Conservation (phyloP, 768 basidiomycete genomes). For the Rhodotorula diobovata region DNA sequence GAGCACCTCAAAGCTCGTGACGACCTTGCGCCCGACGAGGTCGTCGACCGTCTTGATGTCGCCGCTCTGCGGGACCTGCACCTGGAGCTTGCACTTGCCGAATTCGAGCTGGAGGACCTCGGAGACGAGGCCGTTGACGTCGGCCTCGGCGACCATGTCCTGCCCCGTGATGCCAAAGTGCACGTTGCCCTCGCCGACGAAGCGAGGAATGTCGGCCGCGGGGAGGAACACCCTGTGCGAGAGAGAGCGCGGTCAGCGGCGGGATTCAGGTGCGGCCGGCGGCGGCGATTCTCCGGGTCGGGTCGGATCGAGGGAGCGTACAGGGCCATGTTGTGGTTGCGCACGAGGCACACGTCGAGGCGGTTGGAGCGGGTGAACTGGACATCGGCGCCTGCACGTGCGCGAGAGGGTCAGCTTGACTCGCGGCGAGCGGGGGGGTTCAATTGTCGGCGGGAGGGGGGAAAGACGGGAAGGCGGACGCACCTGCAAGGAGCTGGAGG, state of each 20-base stretch:
- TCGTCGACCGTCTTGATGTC: conserved; percentile 67
- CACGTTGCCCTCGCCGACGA: conserved; percentile 95
- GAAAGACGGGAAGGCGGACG: background rate
- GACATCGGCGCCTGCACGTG: conserved; percentile 75
- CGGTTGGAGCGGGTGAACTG: conserved; percentile 82
- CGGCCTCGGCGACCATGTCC: conserved; percentile 88
- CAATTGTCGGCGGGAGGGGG: background rate
- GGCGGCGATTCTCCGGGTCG: too few relatives aligned
- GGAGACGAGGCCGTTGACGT: conserved; percentile 70
- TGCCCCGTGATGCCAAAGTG: conserved; percentile 97
- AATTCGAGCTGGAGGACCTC: conserved; percentile 81
- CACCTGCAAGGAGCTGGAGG: conserved; percentile 74
- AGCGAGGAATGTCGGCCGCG: conserved; percentile 93
- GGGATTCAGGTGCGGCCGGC: background rate
- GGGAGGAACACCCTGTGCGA: conserved; percentile 81
- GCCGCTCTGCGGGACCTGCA: conserved; percentile 80
- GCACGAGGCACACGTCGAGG: conserved; percentile 86
- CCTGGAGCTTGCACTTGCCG: conserved; percentile 73
- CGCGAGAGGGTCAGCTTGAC: conserved; percentile 1
- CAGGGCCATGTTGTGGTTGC: conserved; percentile 92
- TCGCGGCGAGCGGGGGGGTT: too few relatives aligned
- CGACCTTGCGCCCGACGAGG: conserved; percentile 84
- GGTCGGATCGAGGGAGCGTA: conserved; percentile 45
- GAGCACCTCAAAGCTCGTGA: conserved; percentile 90
- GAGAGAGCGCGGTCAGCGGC: background rate